These are phyloP conservation scores for Xylariales sp. DNA, from an alignment of 2,329 filamentous ascomycete genomes.

Conservation along the genomic window DNA sequence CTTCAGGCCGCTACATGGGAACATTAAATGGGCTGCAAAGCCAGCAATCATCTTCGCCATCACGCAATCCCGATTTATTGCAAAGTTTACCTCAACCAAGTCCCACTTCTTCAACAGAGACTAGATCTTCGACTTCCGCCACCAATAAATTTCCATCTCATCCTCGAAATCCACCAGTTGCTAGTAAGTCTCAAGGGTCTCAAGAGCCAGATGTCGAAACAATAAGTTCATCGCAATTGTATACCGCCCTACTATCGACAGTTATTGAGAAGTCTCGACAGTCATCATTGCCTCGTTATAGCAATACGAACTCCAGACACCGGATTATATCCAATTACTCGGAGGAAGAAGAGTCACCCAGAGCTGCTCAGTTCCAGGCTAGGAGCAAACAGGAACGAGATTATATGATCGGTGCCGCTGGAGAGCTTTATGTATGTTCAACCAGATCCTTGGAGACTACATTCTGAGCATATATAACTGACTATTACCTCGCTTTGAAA, in stretches of 20 bases:
- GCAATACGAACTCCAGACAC: not conserved
- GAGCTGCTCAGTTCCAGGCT: too few relatives aligned
- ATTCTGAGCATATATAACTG: too few relatives aligned
- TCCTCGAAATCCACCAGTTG: not conserved
- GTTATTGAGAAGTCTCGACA: slow-evolving; percentile 10
- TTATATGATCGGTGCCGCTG: slow-evolving; percentile 20
- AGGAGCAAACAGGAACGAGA: slow-evolving; percentile 15
- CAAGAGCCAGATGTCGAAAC: not conserved
- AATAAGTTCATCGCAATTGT: not conserved
- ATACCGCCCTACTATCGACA: slow-evolving; percentile 5
- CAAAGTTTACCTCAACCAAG: too few relatives aligned
- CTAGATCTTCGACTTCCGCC: too few relatives aligned
- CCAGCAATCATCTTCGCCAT: too few relatives aligned
- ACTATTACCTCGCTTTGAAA: not conserved
- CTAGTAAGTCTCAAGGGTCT: not conserved
- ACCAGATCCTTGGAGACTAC: not conserved
- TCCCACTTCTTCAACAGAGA: too few relatives aligned
- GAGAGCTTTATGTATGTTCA: slow-evolving; percentile 19
- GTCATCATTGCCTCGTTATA: not conserved
- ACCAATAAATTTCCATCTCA: too few relatives aligned
- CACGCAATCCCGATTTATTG: too few relatives aligned
- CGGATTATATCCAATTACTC: not conserved
- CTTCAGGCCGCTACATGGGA: too few relatives aligned
- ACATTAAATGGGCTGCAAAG: too few relatives aligned
- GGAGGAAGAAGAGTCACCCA: too few relatives aligned